Evolutionary conservation across 257 asterid species (phyloP).

Genomic region (Ilex asprella): DNA sequence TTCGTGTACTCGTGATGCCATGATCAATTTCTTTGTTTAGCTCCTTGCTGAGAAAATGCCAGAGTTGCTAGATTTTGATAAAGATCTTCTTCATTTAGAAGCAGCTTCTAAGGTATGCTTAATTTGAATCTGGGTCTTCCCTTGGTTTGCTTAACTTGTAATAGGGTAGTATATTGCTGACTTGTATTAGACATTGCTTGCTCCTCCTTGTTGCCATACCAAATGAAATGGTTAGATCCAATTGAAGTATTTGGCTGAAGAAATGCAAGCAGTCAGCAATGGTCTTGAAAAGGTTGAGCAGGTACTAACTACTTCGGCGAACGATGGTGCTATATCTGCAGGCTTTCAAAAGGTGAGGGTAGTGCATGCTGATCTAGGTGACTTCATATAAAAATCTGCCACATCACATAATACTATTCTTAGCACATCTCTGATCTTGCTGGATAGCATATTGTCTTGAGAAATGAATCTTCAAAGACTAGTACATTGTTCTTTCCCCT

Average conservation of each 20-base stretch:
- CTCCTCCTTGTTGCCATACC: conserved; percentile 14
- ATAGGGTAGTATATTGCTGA: background rate
- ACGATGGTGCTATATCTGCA: conserved; percentile 75
- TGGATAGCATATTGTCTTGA: no score
- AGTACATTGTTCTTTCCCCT: no score
- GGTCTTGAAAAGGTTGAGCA: conserved; percentile 98
- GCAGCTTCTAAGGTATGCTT: conserved; percentile 84
- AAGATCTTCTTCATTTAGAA: conserved; percentile 87
- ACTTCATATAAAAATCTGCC: conserved; percentile 2
- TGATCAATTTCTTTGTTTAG: conserved; percentile 27
- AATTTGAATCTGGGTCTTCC: conserved; percentile 10
- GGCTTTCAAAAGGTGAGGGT: conserved; percentile 81
- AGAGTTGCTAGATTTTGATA: conserved; percentile 80
- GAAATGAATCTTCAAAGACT: no score
- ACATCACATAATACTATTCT: no score
- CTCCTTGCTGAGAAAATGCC: conserved; percentile 85
- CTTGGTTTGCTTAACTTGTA: conserved; percentile 4
- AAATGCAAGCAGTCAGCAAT: conserved; percentile 98
- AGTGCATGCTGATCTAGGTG: conserved; percentile 8
- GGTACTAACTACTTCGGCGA: conserved; percentile 79
- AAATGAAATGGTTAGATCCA: conserved; percentile 48
- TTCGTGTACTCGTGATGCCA: conserved; percentile 1
- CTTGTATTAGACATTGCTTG: conserved; percentile 13
- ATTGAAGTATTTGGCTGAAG: conserved; percentile 95
- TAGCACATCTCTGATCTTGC: no score